Evolutionary conservation across 495 filamentous ascomycete species (phyloP).

Genomic region (Aspergillus affinis): DNA sequence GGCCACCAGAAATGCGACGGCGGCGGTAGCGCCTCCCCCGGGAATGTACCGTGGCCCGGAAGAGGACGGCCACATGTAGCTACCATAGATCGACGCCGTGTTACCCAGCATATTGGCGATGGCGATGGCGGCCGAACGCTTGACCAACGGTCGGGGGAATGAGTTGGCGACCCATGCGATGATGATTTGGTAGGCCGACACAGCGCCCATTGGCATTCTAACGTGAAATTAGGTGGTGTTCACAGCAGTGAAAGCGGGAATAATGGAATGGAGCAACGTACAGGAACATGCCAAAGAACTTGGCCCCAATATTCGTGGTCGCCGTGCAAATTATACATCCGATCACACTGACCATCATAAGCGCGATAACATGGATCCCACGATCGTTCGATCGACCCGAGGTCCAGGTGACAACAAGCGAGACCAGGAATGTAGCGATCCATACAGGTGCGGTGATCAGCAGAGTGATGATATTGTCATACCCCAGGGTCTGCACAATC

Average conservation of each 20-base stretch:
- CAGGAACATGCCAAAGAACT: slow-evolving; percentile 79
- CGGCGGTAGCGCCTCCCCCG: slow-evolving; percentile 33
- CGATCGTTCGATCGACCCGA: slow-evolving; percentile 75
- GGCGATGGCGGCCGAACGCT: slow-evolving; percentile 62
- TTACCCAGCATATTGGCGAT: slow-evolving; percentile 77
- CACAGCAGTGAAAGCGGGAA: slow-evolving; percentile 42
- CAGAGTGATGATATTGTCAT: slow-evolving; percentile 62
- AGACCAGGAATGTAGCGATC: slow-evolving; percentile 68
- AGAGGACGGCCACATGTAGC: slow-evolving; percentile 66
- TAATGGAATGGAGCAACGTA: slow-evolving; percentile 11
- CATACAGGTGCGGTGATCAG: slow-evolving; percentile 76
- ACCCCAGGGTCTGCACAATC: slow-evolving; percentile 71
- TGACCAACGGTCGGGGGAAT: slow-evolving; percentile 75
- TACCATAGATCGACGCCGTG: slow-evolving; percentile 66
- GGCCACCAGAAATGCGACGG: slow-evolving; percentile 30
- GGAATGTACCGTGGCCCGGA: slow-evolving; percentile 44
- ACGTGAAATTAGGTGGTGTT: slow-evolving; percentile 5
- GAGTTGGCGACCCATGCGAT: slow-evolving; percentile 79
- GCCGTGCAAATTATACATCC: slow-evolving; percentile 73
- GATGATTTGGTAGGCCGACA: slow-evolving; percentile 55
- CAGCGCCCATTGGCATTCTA: slow-evolving; percentile 58
- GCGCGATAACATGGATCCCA: slow-evolving; percentile 66
- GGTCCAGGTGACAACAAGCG: slow-evolving; percentile 70
- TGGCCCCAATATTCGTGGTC: slow-evolving; percentile 60
- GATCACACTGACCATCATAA: slow-evolving; percentile 63